A percentile compares a stretch with the other conserved stretches of the same genome.
Evolutionary conservation across 1,139 yeast species (phyloP).

Genomic region (Yamadazyma sp.): DNA sequence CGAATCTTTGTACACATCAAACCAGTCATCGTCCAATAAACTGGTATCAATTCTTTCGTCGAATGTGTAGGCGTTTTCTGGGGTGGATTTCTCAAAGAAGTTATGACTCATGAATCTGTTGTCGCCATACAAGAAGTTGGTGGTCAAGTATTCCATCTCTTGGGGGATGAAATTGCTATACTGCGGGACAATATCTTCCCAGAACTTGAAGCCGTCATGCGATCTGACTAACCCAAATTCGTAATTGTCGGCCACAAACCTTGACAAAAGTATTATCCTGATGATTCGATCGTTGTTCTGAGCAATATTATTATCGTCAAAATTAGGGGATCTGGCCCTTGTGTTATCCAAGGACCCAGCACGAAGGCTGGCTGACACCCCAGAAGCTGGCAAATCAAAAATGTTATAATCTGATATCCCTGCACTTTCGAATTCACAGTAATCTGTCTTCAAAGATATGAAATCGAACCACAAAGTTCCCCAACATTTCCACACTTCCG

Average conservation of each 20-base stretch:
- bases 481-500: conserved; percentile 85
- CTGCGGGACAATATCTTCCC: conserved; percentile 24
- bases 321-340: conserved; percentile 10
- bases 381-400: conserved; percentile 68
- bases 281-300: conserved; percentile 35
- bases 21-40: conserved; percentile 26
- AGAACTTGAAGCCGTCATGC: conserved; percentile 44
- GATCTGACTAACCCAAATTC: conserved; percentile 55
- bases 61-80: conserved; percentile 12
- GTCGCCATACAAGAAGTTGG: conserved; percentile 42
- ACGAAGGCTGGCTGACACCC: conserved; percentile 39
- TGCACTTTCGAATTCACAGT: conserved; percentile 49
- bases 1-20: conserved; percentile 22
- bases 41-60: conserved; percentile 10
- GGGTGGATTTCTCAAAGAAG: conserved; percentile 29
- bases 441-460: conserved; percentile 49
- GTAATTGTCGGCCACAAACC: conserved; percentile 49
- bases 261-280: conserved; percentile 51
- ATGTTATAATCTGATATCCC: conserved; percentile 57
- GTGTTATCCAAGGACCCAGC: conserved; percentile 17
- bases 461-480: conserved; percentile 79
- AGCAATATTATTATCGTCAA: conserved; percentile 15
- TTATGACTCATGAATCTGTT: conserved; percentile 44
- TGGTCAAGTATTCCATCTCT: conserved; percentile 17
- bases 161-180: conserved; percentile 13